phyloP scores from a whole-genome alignment of 1,284 basidiomycete species.

The Leccinum glutinopallens region DNA sequence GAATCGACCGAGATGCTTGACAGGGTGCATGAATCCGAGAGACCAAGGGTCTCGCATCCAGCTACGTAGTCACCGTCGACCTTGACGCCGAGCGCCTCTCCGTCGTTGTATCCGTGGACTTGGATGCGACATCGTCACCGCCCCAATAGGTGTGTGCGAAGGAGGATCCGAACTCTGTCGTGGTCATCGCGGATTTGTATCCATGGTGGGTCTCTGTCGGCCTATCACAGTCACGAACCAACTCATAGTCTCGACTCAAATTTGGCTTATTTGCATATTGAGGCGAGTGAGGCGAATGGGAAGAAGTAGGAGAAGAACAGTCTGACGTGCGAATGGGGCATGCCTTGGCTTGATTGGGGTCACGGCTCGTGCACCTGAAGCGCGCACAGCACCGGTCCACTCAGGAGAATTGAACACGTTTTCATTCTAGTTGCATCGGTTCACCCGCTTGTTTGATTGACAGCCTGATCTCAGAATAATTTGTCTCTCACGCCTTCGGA shows the following conservation, averaged over 20 bases:
- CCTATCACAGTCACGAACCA: constrained; percentile 21
- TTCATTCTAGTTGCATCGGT: not conserved
- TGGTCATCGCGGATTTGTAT: constrained; percentile 33
- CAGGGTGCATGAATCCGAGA: constrained; percentile 22
- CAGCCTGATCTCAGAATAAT: constrained; percentile 44
- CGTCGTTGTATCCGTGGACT: constrained; percentile 22
- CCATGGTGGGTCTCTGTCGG: constrained; percentile 30
- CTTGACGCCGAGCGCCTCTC: not conserved
- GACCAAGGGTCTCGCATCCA: constrained; percentile 4
- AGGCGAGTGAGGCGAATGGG: constrained; percentile 3
- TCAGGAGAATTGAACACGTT: too few species aligned
- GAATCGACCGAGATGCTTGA: constrained; percentile 21
- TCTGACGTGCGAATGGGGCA: constrained; percentile 13
- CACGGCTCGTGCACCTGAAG: constrained; percentile 21
- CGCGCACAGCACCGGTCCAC: not conserved
- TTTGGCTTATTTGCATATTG: constrained; percentile 3
- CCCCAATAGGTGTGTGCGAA: constrained; percentile 33
- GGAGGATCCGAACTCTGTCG: constrained; percentile 30
- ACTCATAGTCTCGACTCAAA: constrained; percentile 9
- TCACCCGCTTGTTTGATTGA: not conserved
- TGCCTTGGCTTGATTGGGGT: constrained; percentile 15
- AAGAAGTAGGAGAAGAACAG: constrained; percentile 8
- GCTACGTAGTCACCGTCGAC: constrained; percentile 12
- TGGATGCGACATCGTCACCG: constrained; percentile 9
- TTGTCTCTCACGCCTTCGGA: constrained; percentile 24